These are phyloP conservation scores for Alliaria petiolata DNA, from an alignment of 345 rosid species.

Conservation along the genomic window DNA sequence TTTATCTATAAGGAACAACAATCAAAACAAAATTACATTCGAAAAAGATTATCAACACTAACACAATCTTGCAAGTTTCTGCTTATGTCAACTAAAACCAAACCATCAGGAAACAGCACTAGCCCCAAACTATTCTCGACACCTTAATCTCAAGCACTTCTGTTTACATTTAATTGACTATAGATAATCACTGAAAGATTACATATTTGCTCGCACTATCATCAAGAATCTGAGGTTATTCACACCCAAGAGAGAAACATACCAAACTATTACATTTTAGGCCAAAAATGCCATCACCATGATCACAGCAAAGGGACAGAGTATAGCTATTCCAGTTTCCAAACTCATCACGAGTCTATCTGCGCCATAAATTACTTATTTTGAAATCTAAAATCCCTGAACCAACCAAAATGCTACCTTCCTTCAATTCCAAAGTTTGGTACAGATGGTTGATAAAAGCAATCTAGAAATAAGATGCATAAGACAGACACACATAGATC, in stretches of 20 bases:
- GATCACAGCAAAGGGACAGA: not conserved
- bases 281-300: not conserved
- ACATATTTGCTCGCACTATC: not conserved
- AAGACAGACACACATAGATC: not conserved
- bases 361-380: not conserved
- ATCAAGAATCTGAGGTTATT: not conserved
- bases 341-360: not conserved
- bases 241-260: constrained; percentile 3
- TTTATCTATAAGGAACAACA: constrained; percentile 20
- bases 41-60: not conserved
- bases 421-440: not conserved
- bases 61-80: not conserved
- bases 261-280: not conserved
- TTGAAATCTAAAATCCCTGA: not conserved
- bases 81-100: not conserved
- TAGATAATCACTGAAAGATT: not conserved
- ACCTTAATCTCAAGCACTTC: not conserved
- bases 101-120: not conserved
- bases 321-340: not conserved
- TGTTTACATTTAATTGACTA: too few species aligned
- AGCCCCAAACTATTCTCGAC: not conserved
- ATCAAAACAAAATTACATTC: not conserved
- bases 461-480: not conserved
- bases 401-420: not conserved
- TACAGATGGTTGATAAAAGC: not conserved